A percentile compares a stretch with the other conserved stretches of the same genome.
These are phyloP conservation scores for Entrophospora sp. DNA, from an alignment of 192 early-diverging fungal species.

Conservation along the genomic window DNA sequence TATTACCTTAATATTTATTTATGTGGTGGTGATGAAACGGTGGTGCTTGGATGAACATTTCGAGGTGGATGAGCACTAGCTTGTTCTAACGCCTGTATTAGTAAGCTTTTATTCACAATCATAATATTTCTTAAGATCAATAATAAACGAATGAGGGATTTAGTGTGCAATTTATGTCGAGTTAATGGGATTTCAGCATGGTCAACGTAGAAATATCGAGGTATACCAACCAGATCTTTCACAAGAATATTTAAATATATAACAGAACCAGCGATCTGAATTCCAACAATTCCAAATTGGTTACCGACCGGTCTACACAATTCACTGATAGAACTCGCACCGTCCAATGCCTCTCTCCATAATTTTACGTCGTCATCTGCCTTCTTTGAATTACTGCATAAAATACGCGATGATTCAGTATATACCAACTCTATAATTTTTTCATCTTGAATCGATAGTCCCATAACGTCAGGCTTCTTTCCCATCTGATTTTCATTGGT, in stretches of 20 bases:
- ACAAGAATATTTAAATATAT: neutral
- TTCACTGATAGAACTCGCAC: neutral
- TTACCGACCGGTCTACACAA: neutral
- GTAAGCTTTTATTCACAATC: conserved; percentile 7
- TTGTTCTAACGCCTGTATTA: conserved; percentile 8
- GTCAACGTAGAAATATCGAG: neutral
- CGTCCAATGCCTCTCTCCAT: neutral
- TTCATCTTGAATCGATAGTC: neutral
- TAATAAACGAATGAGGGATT: neutral
- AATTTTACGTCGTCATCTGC: conserved; percentile 1
- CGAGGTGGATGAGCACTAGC: neutral
- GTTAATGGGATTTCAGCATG: conserved; percentile 1
- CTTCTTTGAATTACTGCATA: neutral
- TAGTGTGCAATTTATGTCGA: neutral
- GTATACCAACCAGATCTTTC: neutral
- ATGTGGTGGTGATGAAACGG: neutral
- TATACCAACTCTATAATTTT: neutral
- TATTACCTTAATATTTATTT: no score
- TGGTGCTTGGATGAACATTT: neutral
- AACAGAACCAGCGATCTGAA: neutral
- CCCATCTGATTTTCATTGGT: neutral
- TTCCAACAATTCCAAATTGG: conserved; percentile 4
- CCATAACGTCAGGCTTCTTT: no score
- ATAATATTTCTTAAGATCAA: neutral
- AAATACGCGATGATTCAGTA: neutral